Evolutionary conservation across 2,329 filamentous ascomycete species (phyloP), one percentile per base, ranked within the genome.

Genomic region (Pseudocercospora vitis): DNA sequence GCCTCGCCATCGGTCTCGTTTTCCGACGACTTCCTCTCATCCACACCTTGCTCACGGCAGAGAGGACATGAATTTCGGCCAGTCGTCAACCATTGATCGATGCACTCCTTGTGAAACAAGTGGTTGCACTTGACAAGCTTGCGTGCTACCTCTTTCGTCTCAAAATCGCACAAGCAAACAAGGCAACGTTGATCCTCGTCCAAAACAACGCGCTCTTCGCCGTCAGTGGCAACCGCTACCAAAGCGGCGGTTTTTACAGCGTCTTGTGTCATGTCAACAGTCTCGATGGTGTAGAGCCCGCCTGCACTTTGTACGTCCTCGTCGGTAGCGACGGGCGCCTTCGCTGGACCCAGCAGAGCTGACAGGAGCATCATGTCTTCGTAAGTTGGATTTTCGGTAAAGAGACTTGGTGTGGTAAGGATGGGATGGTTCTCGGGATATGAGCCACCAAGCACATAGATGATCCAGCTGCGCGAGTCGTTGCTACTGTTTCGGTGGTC

Each of bases 331-430:
- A 88, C 85, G 2, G 84, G 84, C 2, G 84, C 84, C 65, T 87
- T 87, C 3, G 81, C 84, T 44, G 85, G 84, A 1, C 84, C 85
- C 12, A 88, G 73, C 8, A 87, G 75, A 9, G 83, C 83, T 9
- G 83, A 86, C 3, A 88, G 75, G 39, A 87, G 72, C 66, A 87
- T 80, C 84, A 88, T 87, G 61, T 88, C 84, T 69, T 88, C 84
- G 64, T 88, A 87, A 1, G 84, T 86, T 1, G 84, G 84, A 48
- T 84, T 83, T 70, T 87, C 84, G 14, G 84, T 87, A 66, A 87
- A 87, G 8, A 88, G 74, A 61, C 83, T 86, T 9, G 84, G 85
- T 16, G 85, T 86, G 6, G 84, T 85, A 57, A 87, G 79, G 18
- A 86, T 85, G 18, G 84, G 85, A 65, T 87, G 84, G 60, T 86